A percentile compares a stretch with the other conserved stretches of the same genome.
phyloP scores from a whole-genome alignment of 2,329 filamentous ascomycete species.

The Sporothrix humicola region DNA sequence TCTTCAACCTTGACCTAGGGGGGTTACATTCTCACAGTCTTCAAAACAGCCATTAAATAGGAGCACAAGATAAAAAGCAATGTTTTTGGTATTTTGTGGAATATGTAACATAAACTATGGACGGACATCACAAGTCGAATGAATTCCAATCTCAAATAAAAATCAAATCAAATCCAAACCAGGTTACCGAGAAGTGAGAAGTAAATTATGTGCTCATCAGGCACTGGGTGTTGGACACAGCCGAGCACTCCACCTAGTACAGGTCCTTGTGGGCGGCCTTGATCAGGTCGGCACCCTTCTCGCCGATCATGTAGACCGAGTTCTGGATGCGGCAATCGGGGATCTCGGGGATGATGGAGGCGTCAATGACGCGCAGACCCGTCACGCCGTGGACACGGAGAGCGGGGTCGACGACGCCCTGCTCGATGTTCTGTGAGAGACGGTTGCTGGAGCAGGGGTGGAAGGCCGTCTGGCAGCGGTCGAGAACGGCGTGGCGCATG shows the following conservation, averaged over 20 bases:
- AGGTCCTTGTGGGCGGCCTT: slow-evolving; percentile 47
- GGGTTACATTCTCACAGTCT: too few species aligned
- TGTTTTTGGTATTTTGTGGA: neutral
- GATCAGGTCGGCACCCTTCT: slow-evolving; percentile 58
- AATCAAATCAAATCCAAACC: too few species aligned
- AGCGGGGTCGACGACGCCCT: slow-evolving; percentile 58
- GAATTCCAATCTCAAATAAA: too few species aligned
- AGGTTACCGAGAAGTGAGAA: too few species aligned
- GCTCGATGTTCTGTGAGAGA: slow-evolving; percentile 56
- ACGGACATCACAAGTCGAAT: too few species aligned
- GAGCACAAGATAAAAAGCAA: neutral
- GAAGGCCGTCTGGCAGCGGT: slow-evolving; percentile 64
- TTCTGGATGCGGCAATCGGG: slow-evolving; percentile 59
- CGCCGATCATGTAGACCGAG: slow-evolving; percentile 64
- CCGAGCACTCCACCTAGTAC: neutral
- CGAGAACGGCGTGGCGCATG: slow-evolving; percentile 62
- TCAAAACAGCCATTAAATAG: too few species aligned
- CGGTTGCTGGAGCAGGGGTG: slow-evolving; percentile 63
- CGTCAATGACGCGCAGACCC: slow-evolving; percentile 36
- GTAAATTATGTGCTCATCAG: neutral
- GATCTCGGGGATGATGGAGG: slow-evolving; percentile 33
- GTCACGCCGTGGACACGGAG: slow-evolving; percentile 36
- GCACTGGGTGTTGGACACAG: too few species aligned
- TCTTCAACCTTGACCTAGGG: neutral
- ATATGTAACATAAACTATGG: neutral